Percentiles rank a stretch among this genome's conserved stretches.
phyloP scores from a whole-genome alignment of 495 filamentous ascomycete species.

The Aspergillus steynii region DNA sequence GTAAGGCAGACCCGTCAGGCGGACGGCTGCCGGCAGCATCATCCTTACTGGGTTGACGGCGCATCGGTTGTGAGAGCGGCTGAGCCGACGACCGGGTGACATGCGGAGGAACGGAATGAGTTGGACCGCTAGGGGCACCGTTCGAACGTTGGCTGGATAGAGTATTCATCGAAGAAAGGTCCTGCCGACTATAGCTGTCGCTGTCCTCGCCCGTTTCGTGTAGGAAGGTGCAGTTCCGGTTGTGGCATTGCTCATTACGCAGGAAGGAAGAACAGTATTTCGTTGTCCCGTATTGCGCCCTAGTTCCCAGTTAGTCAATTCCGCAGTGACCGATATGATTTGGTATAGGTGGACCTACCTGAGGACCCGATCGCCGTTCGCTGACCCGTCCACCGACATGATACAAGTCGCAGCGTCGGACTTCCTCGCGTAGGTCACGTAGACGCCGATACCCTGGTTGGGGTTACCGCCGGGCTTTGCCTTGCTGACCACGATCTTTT shows the following conservation, averaged over 20 bases:
- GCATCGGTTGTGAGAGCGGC: slow-evolving; percentile 69
- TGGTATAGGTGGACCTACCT: slow-evolving; percentile 43
- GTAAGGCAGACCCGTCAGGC: slow-evolving; percentile 78
- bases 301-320: slow-evolving; percentile 33
- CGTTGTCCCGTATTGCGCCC: slow-evolving; percentile 95
- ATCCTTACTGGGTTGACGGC: slow-evolving; percentile 73
- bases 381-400: slow-evolving; percentile 83
- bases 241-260: slow-evolving; percentile 87
- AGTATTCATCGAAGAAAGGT: slow-evolving; percentile 94
- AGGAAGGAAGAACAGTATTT: slow-evolving; percentile 99
- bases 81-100: slow-evolving; percentile 34
- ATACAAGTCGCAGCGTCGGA: slow-evolving; percentile 89
- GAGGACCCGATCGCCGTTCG: slow-evolving; percentile 83
- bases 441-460: slow-evolving; percentile 85
- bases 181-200: slow-evolving; percentile 93
- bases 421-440: slow-evolving; percentile 91
- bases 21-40: slow-evolving; percentile 59
- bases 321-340: not conserved
- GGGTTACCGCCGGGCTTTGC: slow-evolving; percentile 73
- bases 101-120: slow-evolving; percentile 19
- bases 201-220: slow-evolving; percentile 97
- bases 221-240: slow-evolving; percentile 94
- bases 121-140: slow-evolving; percentile 30
- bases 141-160: slow-evolving; percentile 69
- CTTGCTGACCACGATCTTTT: slow-evolving; percentile 98